Conservation (phyloP, 1,284 basidiomycete genomes). For the Farysia itapuensis region DNA sequence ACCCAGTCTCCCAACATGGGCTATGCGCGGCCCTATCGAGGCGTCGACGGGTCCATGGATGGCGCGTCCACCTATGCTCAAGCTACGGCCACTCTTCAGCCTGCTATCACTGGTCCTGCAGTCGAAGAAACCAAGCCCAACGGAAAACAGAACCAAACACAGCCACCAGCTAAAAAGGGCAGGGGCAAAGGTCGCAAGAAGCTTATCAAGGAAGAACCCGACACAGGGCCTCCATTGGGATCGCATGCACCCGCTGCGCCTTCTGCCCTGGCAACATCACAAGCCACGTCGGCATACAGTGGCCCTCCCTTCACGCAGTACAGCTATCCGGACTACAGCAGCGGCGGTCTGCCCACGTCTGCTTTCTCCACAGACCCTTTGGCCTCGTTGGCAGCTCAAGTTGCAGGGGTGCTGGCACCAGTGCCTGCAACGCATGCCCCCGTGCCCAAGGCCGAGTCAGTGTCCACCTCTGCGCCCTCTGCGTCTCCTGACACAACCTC, state of each 20-base stretch:
- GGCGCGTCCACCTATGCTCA: constrained; percentile 18
- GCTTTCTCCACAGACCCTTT: constrained; percentile 32
- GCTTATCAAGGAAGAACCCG: constrained; percentile 13
- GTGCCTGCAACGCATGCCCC: constrained; percentile 2
- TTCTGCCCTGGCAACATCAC: constrained; percentile 15
- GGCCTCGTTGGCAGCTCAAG: constrained; percentile 30
- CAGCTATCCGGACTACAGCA: constrained; percentile 31
- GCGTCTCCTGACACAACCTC: constrained; percentile 10
- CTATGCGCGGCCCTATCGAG: constrained; percentile 34
- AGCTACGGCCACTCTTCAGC: constrained; percentile 19
- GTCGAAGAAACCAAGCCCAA: constrained; percentile 12
- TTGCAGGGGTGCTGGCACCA: constrained; percentile 13
- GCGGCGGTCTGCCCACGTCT: constrained; percentile 15
- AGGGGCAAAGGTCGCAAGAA: constrained; percentile 30
- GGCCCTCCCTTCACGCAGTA: constrained; percentile 24
- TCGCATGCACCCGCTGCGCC: constrained; percentile 21
- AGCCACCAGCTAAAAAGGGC: constrained; percentile 21
- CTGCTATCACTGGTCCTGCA: constrained; percentile 15
- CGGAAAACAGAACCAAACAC: constrained; percentile 20
- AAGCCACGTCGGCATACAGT: constrained; percentile 8
- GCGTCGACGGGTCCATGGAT: constrained; percentile 20
- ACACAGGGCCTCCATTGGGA: constrained; percentile 3
- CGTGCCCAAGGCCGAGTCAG: constrained; percentile 4
- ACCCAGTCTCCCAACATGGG: constrained; percentile 38
- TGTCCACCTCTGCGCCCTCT: constrained; percentile 5